These are phyloP conservation scores for Oxalis stricta DNA, from an alignment of 441 rosid species.

Conservation along the genomic window DNA sequence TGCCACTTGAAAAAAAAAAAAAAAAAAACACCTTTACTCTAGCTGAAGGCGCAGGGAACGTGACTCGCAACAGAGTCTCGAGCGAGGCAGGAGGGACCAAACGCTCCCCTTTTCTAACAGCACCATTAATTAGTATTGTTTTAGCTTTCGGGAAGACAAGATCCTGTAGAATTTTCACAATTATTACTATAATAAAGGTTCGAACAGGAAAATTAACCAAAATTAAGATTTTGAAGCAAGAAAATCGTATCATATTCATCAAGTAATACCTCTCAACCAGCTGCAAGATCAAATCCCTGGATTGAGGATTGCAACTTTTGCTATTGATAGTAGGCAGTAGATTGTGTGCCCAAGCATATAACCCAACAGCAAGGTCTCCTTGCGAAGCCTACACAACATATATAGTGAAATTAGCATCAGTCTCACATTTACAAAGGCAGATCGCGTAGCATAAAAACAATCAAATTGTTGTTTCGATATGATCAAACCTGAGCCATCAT, in stretches of 20 bases:
- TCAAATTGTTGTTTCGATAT: not conserved
- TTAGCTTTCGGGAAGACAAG: conserved; percentile 60
- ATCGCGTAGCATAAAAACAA: not conserved
- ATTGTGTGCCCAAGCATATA: conserved; percentile 55
- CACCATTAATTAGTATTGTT: conserved; percentile 56
- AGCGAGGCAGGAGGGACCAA: conserved; percentile 67
- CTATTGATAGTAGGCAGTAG: conserved; percentile 45
- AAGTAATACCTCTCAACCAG: conserved; percentile 48
- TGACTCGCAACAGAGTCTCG: conserved; percentile 49
- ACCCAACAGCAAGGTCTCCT: conserved; percentile 67
- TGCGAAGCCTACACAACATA: conserved; percentile 40
- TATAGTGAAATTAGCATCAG: not conserved
- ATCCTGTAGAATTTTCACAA: conserved; percentile 57
- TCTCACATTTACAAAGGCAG: not conserved
- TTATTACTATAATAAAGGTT: no score
- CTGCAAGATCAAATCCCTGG: conserved; percentile 73
- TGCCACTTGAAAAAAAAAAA: conserved; percentile 12
- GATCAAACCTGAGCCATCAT: conserved; percentile 59
- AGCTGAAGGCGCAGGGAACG: conserved; percentile 63
- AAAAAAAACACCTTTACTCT: conserved; percentile 54
- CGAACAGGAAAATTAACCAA: not conserved
- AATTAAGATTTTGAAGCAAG: conserved; percentile 6
- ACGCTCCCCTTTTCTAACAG: conserved; percentile 84
- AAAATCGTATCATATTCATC: not conserved
- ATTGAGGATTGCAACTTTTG: conserved; percentile 57